Evolutionary conservation across 202 grass and related monocot species (phyloP).

Genomic region (Saccharum hybrid): DNA sequence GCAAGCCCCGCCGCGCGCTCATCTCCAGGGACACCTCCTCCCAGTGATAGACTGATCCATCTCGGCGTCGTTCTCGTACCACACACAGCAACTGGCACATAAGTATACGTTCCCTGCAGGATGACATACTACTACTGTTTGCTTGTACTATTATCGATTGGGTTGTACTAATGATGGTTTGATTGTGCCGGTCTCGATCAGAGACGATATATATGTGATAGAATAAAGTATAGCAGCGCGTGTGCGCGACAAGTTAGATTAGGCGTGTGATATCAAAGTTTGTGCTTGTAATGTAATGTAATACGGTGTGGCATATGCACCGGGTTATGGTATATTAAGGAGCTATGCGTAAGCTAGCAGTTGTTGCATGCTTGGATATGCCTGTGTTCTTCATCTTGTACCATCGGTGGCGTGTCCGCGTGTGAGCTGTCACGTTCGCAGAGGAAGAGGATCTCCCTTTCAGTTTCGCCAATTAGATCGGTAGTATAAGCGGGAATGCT

Average conservation of each 20-base stretch:
- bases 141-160: slow-evolving; percentile 21
- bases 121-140: background rate
- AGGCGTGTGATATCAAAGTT: background rate
- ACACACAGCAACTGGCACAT: background rate
- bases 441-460: background rate
- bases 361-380: background rate
- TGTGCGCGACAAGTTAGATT: background rate
- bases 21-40: slow-evolving; percentile 13
- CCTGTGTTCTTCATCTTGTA: background rate
- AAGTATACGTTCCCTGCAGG: background rate
- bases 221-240: slow-evolving; percentile 13
- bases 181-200: background rate
- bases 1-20: slow-evolving; percentile 40
- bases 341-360: slow-evolving; percentile 34
- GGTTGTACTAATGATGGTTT: background rate
- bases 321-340: background rate
- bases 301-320: slow-evolving; percentile 26
- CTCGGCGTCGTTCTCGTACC: background rate
- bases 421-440: background rate
- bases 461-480: background rate
- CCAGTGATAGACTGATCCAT: background rate
- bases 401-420: background rate
- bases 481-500: background rate
- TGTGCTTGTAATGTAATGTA: background rate
- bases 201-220: background rate